phyloP scores from a whole-genome alignment of 2,329 filamentous ascomycete species.

The Myriangium duriaei region DNA sequence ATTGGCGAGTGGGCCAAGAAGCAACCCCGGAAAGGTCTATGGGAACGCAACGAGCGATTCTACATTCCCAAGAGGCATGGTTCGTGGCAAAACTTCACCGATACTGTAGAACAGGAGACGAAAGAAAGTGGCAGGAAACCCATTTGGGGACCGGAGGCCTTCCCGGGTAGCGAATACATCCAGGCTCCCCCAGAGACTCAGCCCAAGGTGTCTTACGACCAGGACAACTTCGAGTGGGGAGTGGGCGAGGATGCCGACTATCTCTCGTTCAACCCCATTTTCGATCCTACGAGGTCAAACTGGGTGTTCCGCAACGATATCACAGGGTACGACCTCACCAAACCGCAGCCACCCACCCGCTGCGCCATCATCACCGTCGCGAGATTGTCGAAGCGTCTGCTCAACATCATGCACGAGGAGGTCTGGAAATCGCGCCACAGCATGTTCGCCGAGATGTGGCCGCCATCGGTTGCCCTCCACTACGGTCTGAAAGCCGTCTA shows the following conservation, averaged over 20 bases:
- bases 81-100: constrained; percentile 54
- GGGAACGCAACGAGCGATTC: constrained; percentile 61
- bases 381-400: constrained; percentile 56
- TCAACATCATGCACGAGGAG: constrained; percentile 68
- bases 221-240: constrained; percentile 62
- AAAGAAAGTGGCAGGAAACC: constrained; percentile 37
- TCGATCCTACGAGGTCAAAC: constrained; percentile 58
- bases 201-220: constrained; percentile 46
- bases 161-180: constrained; percentile 39
- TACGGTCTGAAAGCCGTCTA: constrained; percentile 71
- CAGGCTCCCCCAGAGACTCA: constrained; percentile 49
- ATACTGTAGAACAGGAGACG: constrained; percentile 48
- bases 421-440: constrained; percentile 58
- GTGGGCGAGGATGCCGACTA: constrained; percentile 64
- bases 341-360: constrained; percentile 52
- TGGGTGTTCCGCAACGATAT: constrained; percentile 61
- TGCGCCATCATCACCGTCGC: constrained; percentile 69
- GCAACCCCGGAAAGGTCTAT: constrained; percentile 59
- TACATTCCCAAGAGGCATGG: constrained; percentile 60
- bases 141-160: constrained; percentile 51
- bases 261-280: constrained; percentile 66
- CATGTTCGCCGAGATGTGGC: constrained; percentile 70
- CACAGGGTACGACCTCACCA: constrained; percentile 49
- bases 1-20: constrained; percentile 50
- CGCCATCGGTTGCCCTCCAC: constrained; percentile 58